Evolutionary conservation across 2,329 filamentous ascomycete genomes (phyloP).

Genomic region (Pseudogymnoascus sp.): DNA sequence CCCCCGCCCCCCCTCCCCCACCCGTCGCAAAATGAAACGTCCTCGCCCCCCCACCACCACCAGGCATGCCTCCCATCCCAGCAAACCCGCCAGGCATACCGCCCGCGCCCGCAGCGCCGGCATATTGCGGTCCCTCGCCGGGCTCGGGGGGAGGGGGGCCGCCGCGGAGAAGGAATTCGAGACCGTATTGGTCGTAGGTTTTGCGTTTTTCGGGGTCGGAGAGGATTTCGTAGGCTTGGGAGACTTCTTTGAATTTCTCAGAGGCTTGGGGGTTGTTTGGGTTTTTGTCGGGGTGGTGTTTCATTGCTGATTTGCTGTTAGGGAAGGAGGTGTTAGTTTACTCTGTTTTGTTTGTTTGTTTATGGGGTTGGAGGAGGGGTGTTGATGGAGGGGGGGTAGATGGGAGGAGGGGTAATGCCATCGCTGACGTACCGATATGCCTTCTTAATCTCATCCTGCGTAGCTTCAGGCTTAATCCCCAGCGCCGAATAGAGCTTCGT

Average conservation of each 20-base stretch:
- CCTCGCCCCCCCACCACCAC: constrained; percentile 23
- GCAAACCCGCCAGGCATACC: constrained; percentile 47
- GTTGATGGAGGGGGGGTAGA: no score
- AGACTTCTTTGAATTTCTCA: constrained; percentile 97
- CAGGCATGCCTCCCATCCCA: constrained; percentile 40
- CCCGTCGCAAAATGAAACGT: constrained; percentile 43
- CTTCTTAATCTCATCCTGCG: constrained; percentile 95
- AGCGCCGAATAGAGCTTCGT: constrained; percentile 91
- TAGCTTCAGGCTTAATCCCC: constrained; percentile 67
- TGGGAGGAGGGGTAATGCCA: neutral
- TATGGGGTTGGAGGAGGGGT: neutral
- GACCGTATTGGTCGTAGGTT: constrained; percentile 87
- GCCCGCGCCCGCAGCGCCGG: constrained; percentile 33
- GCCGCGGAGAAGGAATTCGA: constrained; percentile 83
- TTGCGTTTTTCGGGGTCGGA: constrained; percentile 96
- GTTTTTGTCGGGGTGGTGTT: constrained; percentile 97
- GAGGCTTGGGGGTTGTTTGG: constrained; percentile 75
- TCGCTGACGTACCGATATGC: constrained; percentile 75
- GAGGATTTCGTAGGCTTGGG: constrained; percentile 95
- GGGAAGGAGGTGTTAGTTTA: neutral
- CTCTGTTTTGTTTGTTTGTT: neutral
- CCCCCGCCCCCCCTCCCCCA: constrained; percentile 40
- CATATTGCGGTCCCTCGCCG: constrained; percentile 51
- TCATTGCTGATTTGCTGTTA: constrained; percentile 72
- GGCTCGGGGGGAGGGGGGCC: constrained; percentile 59